Conservation (phyloP, 352 stramenopile genomes). For the Phytophthora parvispora region DNA sequence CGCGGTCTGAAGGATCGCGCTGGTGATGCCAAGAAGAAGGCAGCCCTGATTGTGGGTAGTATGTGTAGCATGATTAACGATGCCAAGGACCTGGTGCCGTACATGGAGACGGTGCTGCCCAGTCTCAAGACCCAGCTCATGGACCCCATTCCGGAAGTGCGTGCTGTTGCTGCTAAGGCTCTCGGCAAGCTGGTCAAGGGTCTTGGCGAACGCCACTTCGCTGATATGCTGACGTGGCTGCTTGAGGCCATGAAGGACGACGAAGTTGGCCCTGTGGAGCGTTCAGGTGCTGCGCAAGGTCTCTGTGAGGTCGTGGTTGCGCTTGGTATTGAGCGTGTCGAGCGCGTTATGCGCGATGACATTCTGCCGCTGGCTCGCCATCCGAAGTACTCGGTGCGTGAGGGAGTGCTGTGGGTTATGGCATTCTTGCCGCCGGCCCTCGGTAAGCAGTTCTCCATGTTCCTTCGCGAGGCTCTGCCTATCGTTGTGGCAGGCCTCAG, state of each 20-base stretch:
- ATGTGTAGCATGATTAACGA: slow-evolving; percentile 99
- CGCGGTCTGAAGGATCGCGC: slow-evolving; percentile 98
- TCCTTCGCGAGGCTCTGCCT: slow-evolving; percentile 96
- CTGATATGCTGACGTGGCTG: slow-evolving; percentile 98
- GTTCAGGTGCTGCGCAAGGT: slow-evolving; percentile 98
- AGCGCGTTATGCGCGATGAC: slow-evolving; percentile 89
- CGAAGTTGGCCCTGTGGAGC: slow-evolving; percentile 95
- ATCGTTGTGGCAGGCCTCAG: slow-evolving; percentile 98
- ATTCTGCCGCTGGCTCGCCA: slow-evolving; percentile 97
- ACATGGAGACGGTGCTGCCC: slow-evolving; percentile 97
- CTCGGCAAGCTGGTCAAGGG: slow-evolving; percentile 96
- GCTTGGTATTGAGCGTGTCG: slow-evolving; percentile 82
- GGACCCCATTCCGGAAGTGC: slow-evolving; percentile 96
- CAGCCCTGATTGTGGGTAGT: slow-evolving; percentile 99
- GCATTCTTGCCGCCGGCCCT: slow-evolving; percentile 98
- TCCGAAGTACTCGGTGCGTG: slow-evolving; percentile 95
- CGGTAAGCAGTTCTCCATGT: slow-evolving; percentile 93
- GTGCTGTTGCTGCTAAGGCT: slow-evolving; percentile 95
- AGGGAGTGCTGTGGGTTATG: slow-evolving; percentile 99
- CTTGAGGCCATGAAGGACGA: slow-evolving; percentile 97
- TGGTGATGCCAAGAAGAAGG: slow-evolving; percentile 99
- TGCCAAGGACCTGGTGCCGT: slow-evolving; percentile 97
- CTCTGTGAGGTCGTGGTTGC: slow-evolving; percentile 97
- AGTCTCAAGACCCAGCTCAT: slow-evolving; percentile 96
- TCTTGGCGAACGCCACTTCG: slow-evolving; percentile 96